phyloP scores from a whole-genome alignment of 1,139 yeast genomes.

The Kurtzmaniella quercitrusa region DNA sequence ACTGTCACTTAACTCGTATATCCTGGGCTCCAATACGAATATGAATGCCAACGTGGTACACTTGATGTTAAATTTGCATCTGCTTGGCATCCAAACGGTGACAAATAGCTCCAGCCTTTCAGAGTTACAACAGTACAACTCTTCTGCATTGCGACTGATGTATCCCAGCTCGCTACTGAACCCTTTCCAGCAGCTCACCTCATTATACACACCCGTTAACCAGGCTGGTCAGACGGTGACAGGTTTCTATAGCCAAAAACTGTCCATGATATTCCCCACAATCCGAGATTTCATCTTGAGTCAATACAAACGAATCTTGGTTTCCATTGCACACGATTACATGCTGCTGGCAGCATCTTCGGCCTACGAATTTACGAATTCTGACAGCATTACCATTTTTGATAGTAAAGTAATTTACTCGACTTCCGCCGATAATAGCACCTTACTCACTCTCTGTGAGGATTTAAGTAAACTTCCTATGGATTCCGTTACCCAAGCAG shows the following conservation, averaged over 20 bases:
- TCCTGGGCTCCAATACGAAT: slow-evolving; percentile 50
- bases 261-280: slow-evolving; percentile 31
- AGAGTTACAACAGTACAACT: background rate
- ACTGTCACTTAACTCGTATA: slow-evolving; percentile 28
- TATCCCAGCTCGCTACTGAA: background rate
- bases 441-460: slow-evolving; percentile 14
- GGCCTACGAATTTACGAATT: slow-evolving; percentile 2
- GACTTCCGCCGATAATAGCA: slow-evolving; percentile 8
- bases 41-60: slow-evolving; percentile 52
- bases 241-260: slow-evolving; percentile 16
- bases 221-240: background rate
- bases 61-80: slow-evolving; percentile 45
- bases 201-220: background rate
- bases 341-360: slow-evolving; percentile 3
- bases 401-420: slow-evolving; percentile 10
- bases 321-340: slow-evolving; percentile 17
- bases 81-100: slow-evolving; percentile 11
- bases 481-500: slow-evolving; percentile 10
- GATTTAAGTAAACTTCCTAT: background rate
- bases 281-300: slow-evolving; percentile 39
- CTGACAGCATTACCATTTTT: slow-evolving; percentile 8
- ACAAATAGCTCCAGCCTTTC: background rate
- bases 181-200: background rate
- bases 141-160: background rate
- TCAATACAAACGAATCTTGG: slow-evolving; percentile 37